Conservation (phyloP, 2,329 filamentous ascomycete genomes). For the Penicillium vulpinum region DNA sequence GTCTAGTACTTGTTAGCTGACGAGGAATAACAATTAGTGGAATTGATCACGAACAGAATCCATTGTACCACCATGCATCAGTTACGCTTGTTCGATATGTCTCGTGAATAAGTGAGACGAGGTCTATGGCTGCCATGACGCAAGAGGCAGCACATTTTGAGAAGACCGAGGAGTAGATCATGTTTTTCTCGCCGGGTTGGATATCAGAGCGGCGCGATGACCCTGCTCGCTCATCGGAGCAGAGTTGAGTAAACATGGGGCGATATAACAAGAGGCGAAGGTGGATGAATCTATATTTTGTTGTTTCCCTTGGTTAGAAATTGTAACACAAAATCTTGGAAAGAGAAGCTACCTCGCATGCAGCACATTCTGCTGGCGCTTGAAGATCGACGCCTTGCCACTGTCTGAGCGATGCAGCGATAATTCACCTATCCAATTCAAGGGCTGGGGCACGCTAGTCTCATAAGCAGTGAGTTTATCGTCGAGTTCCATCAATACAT, state of each 20-base stretch:
- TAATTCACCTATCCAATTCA: constrained; percentile 26
- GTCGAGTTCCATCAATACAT: constrained; percentile 32
- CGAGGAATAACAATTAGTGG: not conserved
- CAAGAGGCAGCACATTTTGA: constrained; percentile 35
- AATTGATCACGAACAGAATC: constrained; percentile 34
- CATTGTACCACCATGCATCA: constrained; percentile 44
- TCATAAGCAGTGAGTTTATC: constrained; percentile 27
- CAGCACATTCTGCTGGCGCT: constrained; percentile 34
- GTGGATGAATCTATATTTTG: constrained; percentile 31
- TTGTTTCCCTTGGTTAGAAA: not conserved
- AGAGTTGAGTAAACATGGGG: constrained; percentile 37
- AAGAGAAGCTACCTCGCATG: constrained; percentile 24
- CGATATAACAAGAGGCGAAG: constrained; percentile 37
- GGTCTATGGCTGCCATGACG: constrained; percentile 30
- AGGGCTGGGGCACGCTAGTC: constrained; percentile 21
- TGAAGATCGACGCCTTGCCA: constrained; percentile 12
- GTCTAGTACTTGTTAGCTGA: constrained; percentile 17
- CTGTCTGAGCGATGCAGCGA: not conserved
- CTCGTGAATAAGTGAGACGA: constrained; percentile 32
- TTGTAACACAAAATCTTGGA: not conserved
- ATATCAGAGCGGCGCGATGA: constrained; percentile 3
- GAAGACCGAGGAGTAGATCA: constrained; percentile 29
- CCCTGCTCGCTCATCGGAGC: constrained; percentile 23
- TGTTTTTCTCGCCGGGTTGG: constrained; percentile 16
- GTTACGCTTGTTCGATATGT: constrained; percentile 29